These are phyloP conservation scores for Claviceps fusiformis DNA, from an alignment of 2,329 filamentous ascomycete genomes.

Conservation along the genomic window DNA sequence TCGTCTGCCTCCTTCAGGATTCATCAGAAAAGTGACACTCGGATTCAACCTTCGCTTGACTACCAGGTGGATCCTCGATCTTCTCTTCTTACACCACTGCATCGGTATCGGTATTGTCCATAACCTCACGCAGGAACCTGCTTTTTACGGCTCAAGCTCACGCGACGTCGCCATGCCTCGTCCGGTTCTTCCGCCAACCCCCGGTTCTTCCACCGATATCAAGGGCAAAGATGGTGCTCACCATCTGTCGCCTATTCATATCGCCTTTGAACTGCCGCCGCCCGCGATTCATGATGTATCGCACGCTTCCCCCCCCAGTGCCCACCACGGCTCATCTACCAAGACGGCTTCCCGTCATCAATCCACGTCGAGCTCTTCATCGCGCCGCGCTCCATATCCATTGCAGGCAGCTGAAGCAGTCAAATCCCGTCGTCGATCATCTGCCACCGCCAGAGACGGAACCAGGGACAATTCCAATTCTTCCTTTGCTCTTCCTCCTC, in stretches of 20 bases:
- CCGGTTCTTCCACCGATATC: slow-evolving; percentile 69
- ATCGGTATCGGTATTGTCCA: not conserved
- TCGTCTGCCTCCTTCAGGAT: not conserved
- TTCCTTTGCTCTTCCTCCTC: slow-evolving; percentile 73
- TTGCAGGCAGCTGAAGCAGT: slow-evolving; percentile 37
- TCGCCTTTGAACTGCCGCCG: slow-evolving; percentile 62
- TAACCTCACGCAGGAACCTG: not conserved
- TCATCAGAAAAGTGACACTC: not conserved
- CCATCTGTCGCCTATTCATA: slow-evolving; percentile 47
- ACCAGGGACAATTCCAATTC: slow-evolving; percentile 37
- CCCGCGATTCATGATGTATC: slow-evolving; percentile 49
- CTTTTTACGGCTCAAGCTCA: not conserved
- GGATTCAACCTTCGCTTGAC: not conserved
- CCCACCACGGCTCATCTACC: slow-evolving; percentile 19
- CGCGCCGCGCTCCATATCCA: slow-evolving; percentile 22
- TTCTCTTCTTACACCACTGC: too few relatives aligned
- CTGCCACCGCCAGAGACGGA: slow-evolving; percentile 26
- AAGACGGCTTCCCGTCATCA: slow-evolving; percentile 2
- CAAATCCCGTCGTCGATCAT: slow-evolving; percentile 39
- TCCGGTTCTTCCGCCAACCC: slow-evolving; percentile 49
- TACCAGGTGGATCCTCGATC: not conserved
- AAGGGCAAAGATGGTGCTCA: slow-evolving; percentile 54
- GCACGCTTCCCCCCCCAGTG: slow-evolving; percentile 21
- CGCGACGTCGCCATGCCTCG: slow-evolving; percentile 18
- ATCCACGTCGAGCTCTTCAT: slow-evolving; percentile 9